Conservation (phyloP, 495 filamentous ascomycete species). For the Cercophora newfieldiana region DNA sequence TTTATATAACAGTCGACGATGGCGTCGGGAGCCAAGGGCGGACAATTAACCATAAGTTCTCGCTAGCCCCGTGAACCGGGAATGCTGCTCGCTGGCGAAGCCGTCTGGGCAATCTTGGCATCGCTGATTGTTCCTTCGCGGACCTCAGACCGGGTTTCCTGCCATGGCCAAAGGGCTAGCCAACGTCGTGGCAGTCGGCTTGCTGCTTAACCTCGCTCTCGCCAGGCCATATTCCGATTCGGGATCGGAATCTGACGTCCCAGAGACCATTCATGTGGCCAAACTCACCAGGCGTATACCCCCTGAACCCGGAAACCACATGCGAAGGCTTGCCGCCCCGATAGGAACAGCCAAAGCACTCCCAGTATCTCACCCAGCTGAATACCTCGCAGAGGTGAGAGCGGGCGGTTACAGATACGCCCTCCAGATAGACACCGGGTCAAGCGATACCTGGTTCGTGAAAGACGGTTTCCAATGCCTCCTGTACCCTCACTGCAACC, state of each 20-base stretch:
- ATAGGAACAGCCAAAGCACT: constrained; percentile 24
- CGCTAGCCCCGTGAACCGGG: neutral
- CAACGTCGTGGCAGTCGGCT: constrained; percentile 2
- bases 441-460: constrained; percentile 61
- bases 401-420: constrained; percentile 47
- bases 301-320: constrained; percentile 1
- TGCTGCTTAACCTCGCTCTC: constrained; percentile 7
- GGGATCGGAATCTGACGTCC: constrained; percentile 9
- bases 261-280: constrained; percentile 11
- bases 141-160: neutral
- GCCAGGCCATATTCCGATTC: constrained; percentile 10
- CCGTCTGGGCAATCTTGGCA: neutral
- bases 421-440: constrained; percentile 61
- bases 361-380: constrained; percentile 27
- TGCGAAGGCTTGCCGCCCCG: neutral
- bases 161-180: constrained; percentile 12
- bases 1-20: neutral
- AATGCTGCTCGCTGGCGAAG: neutral
- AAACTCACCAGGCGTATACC: constrained; percentile 8
- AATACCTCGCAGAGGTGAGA: constrained; percentile 36
- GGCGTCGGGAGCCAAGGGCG: neutral
- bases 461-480: constrained; percentile 51
- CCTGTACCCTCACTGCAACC: constrained; percentile 44
- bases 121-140: neutral
- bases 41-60: neutral